phyloP scores from a whole-genome alignment of 2,329 filamentous ascomycete species.

The Paracamarosporium sp. region DNA sequence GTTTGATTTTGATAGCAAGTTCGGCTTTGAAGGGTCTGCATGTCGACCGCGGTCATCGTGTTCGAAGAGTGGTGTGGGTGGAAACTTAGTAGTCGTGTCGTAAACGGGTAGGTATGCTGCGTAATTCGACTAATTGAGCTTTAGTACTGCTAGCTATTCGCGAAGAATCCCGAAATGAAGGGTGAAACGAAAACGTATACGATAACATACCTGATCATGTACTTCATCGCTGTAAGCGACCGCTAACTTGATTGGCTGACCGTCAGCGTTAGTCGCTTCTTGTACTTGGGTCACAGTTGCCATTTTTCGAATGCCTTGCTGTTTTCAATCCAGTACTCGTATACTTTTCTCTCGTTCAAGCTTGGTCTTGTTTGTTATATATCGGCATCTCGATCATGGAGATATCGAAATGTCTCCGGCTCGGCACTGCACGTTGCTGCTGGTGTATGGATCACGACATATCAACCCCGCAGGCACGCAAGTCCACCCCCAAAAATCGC shows the following conservation, averaged over 20 bases:
- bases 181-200: neutral
- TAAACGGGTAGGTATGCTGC: slow-evolving; percentile 43
- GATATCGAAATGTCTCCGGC: neutral
- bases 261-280: slow-evolving; percentile 25
- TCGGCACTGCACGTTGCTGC: neutral
- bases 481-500: slow-evolving; percentile 18
- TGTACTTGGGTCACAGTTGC: slow-evolving; percentile 20
- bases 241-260: slow-evolving; percentile 26
- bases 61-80: slow-evolving; percentile 33
- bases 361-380: no score
- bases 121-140: slow-evolving; percentile 40
- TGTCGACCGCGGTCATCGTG: slow-evolving; percentile 42
- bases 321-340: no score
- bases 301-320: slow-evolving; percentile 16
- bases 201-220: slow-evolving; percentile 21
- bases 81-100: slow-evolving; percentile 46
- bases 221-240: slow-evolving; percentile 30
- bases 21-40: slow-evolving; percentile 50
- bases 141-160: neutral
- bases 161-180: neutral
- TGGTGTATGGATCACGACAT: slow-evolving; percentile 29
- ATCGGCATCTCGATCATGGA: no score
- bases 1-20: slow-evolving; percentile 43
- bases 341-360: no score
- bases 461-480: slow-evolving; percentile 31